phyloP scores from a whole-genome alignment of 2,329 filamentous ascomycete genomes.

The Neofusicoccum umdonicola region DNA sequence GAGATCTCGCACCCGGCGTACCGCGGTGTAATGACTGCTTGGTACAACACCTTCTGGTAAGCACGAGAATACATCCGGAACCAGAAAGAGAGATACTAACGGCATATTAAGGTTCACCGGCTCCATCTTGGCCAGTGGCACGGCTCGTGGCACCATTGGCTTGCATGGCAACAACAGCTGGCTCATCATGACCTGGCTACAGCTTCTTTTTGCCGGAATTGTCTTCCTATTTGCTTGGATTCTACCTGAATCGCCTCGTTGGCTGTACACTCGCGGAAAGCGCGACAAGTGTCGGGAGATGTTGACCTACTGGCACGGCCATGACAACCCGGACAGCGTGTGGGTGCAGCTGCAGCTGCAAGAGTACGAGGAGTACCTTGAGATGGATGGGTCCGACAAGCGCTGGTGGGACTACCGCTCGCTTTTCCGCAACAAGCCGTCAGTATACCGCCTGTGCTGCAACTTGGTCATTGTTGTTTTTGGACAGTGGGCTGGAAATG shows the following conservation, averaged over 20 bases:
- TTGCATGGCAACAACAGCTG: constrained; percentile 24
- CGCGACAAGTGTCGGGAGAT: constrained; percentile 41
- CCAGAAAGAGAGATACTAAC: no score
- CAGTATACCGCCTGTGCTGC: constrained; percentile 52
- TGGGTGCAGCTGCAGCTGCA: constrained; percentile 58
- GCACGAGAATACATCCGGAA: no score
- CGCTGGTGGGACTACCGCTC: constrained; percentile 61
- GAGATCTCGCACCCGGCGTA: constrained; percentile 64
- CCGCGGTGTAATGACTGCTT: constrained; percentile 49
- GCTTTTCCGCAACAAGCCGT: constrained; percentile 49
- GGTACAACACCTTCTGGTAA: constrained; percentile 41
- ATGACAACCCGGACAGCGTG: constrained; percentile 53
- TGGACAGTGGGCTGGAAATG: constrained; percentile 41
- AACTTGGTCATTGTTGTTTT: constrained; percentile 55
- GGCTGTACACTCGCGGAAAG: constrained; percentile 30
- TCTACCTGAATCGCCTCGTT: constrained; percentile 59
- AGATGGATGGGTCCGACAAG: constrained; percentile 52
- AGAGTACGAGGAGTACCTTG: constrained; percentile 54
- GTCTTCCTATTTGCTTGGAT: constrained; percentile 35
- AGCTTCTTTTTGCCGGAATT: constrained; percentile 33
- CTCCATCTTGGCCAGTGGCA: constrained; percentile 29
- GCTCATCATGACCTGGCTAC: constrained; percentile 18
- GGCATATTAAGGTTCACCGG: constrained; percentile 34
- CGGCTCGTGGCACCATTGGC: constrained; percentile 25
- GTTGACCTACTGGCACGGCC: constrained; percentile 55